These are phyloP conservation scores for Chlorella sp. DNA, from an alignment of 139 green algal species.

Conservation along the genomic window DNA sequence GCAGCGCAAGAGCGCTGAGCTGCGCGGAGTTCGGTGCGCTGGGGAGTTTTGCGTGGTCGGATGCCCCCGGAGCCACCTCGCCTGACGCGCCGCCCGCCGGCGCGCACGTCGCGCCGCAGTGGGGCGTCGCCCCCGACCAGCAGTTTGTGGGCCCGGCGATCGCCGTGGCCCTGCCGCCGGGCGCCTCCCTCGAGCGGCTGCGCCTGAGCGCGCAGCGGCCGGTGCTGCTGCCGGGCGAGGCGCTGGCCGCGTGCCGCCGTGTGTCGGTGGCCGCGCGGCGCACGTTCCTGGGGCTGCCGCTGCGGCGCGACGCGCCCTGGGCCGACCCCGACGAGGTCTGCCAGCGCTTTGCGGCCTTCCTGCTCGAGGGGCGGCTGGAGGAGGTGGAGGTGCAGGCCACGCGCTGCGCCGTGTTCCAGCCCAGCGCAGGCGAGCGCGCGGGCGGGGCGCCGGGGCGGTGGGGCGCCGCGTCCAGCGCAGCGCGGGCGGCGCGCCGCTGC, in stretches of 20 bases:
- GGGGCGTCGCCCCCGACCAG: too few relatives aligned
- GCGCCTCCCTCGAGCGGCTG: neutral
- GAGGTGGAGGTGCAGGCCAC: conserved; percentile 8
- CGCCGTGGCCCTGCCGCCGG: neutral
- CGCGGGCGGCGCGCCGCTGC: too few relatives aligned
- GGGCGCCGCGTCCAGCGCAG: too few relatives aligned
- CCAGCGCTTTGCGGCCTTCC: conserved; percentile 6
- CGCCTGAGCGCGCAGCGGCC: conserved; percentile 4
- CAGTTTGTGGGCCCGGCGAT: too few relatives aligned
- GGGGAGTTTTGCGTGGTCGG: too few relatives aligned
- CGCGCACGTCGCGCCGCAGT: too few relatives aligned
- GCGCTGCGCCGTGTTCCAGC: conserved; percentile 18
- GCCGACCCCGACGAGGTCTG: conserved; percentile 7
- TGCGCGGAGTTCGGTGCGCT: too few relatives aligned
- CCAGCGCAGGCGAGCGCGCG: too few relatives aligned
- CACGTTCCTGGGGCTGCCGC: conserved; percentile 15
- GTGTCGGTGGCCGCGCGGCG: neutral
- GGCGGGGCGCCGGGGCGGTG: too few relatives aligned
- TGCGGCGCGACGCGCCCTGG: conserved; percentile 2
- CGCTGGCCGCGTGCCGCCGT: neutral
- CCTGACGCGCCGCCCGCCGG: too few relatives aligned
- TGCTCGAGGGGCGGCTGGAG: conserved; percentile 2
- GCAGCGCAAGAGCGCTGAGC: too few relatives aligned
- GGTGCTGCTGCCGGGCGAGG: neutral
- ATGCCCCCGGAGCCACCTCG: too few relatives aligned